phyloP scores from a whole-genome alignment of 305 asterid species.

The Fraxinus sp. region DNA sequence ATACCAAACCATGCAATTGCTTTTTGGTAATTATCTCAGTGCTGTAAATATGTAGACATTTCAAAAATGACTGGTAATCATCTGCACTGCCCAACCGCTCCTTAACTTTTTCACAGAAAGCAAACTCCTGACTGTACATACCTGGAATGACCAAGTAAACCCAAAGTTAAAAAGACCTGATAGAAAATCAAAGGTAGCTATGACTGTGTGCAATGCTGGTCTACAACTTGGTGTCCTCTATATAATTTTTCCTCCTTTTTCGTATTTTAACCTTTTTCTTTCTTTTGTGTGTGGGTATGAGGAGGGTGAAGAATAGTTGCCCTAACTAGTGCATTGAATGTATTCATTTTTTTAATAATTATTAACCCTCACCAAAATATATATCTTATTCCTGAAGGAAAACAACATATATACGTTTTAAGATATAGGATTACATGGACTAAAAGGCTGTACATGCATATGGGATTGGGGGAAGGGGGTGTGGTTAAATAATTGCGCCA shows the following conservation, averaged over 20 bases:
- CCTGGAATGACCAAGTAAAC: conserved; percentile 53
- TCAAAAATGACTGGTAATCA: conserved; percentile 94
- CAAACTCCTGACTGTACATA: conserved; percentile 69
- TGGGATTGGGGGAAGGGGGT: neutral
- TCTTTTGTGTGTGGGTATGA: neutral
- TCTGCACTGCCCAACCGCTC: conserved; percentile 79
- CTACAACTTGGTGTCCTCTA: neutral
- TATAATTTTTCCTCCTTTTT: conserved; percentile 3
- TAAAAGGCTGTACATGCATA: neutral
- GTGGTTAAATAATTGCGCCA: neutral
- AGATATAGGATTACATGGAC: neutral
- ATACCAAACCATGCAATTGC: conserved; percentile 86
- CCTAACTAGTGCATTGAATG: neutral
- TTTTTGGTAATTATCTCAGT: conserved; percentile 90
- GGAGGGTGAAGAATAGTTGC: neutral
- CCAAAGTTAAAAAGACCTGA: conserved; percentile 7
- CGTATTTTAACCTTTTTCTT: neutral
- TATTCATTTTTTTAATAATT: neutral
- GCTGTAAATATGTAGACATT: conserved; percentile 95
- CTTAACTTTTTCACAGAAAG: conserved; percentile 93
- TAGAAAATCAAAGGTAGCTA: conserved; percentile 11
- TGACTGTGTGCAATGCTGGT: neutral
- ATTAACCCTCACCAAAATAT: neutral
- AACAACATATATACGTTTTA: neutral
- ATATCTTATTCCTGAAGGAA: conserved; percentile 1